A percentile compares a stretch with the other conserved stretches of the same genome.
Evolutionary conservation across 139 green algal genomes (phyloP).

Genomic region (Mesostigma viride): DNA sequence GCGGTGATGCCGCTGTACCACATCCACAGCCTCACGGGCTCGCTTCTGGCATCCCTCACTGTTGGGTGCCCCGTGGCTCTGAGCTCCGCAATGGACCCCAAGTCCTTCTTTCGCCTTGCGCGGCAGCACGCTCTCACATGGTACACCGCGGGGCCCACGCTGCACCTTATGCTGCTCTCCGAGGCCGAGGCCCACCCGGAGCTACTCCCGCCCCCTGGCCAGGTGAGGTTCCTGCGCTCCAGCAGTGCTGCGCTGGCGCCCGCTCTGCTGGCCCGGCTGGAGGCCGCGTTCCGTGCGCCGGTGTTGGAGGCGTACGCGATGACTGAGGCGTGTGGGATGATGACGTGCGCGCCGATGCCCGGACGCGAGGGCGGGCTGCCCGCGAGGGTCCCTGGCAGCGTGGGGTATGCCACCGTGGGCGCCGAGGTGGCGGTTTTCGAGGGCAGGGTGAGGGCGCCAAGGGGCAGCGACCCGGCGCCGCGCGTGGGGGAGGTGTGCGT

Average conservation of each 20-base stretch:
- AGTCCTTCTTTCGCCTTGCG: conserved; percentile 60
- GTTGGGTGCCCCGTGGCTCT: conserved; percentile 45
- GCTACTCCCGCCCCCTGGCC: no score
- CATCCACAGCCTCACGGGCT: conserved; percentile 73
- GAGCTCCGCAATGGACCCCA: conserved; percentile 46
- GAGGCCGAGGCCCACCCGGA: no score
- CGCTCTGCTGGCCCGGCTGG: conserved; percentile 55
- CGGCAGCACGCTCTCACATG: conserved; percentile 49
- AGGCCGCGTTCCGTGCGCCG: conserved; percentile 49
- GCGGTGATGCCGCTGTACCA: conserved; percentile 84
- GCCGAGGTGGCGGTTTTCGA: conserved; percentile 33
- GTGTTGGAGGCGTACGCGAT: conserved; percentile 82
- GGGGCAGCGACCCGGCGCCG: not conserved
- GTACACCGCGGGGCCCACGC: conserved; percentile 80
- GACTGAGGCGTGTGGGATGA: conserved; percentile 76
- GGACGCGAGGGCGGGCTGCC: conserved; percentile 21
- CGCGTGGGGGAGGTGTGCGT: conserved; percentile 65
- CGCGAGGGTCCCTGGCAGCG: conserved; percentile 31
- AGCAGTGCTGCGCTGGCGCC: conserved; percentile 60
- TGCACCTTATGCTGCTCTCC: conserved; percentile 72
- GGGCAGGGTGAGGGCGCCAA: conserved; percentile 10
- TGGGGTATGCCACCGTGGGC: conserved; percentile 25
- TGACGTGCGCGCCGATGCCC: conserved; percentile 63
- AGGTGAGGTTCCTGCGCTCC: conserved; percentile 74
- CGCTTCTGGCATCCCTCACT: conserved; percentile 55